A percentile compares a stretch with the other conserved stretches of the same genome.
phyloP scores from a whole-genome alignment of 371 early-diverging fungal species.

The Furculomyces boomerangus region DNA sequence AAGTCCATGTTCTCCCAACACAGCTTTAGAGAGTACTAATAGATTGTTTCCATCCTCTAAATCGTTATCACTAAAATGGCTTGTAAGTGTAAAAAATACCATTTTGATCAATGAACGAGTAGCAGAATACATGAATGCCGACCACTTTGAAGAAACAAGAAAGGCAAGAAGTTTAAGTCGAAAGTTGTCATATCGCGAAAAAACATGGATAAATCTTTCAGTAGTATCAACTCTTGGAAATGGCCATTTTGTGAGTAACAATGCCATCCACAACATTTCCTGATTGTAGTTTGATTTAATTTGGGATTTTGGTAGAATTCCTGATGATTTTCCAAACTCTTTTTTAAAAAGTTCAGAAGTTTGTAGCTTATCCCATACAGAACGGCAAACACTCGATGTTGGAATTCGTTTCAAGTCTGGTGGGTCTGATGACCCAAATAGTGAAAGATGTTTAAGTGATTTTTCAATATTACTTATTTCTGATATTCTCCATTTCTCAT shows the following conservation, averaged over 20 bases:
- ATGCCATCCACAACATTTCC: slow-evolving; percentile 6
- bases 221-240: slow-evolving; percentile 14
- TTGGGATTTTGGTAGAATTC: not conserved
- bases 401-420: slow-evolving; percentile 10
- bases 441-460: not conserved
- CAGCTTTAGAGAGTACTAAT: slow-evolving; percentile 12
- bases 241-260: slow-evolving; percentile 8
- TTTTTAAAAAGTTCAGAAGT: not conserved
- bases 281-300: slow-evolving; percentile 4
- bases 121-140: slow-evolving; percentile 54
- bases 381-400: slow-evolving; percentile 18
- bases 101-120: slow-evolving; percentile 63
- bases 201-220: slow-evolving; percentile 6
- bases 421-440: slow-evolving; percentile 6
- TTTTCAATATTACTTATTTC: no score
- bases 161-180: slow-evolving; percentile 75
- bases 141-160: slow-evolving; percentile 85
- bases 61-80: slow-evolving; percentile 29
- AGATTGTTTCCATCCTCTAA: not conserved
- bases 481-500: no score
- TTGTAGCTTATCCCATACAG: slow-evolving; percentile 14
- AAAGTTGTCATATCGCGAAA: slow-evolving; percentile 16
- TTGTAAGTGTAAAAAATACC: slow-evolving; percentile 59
- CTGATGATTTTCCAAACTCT: no score
- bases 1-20: slow-evolving; percentile 27